Evolutionary conservation across 768 basidiomycete genomes (phyloP), one percentile per base, ranked within the genome.

Genomic region (Mycena belliarum): DNA sequence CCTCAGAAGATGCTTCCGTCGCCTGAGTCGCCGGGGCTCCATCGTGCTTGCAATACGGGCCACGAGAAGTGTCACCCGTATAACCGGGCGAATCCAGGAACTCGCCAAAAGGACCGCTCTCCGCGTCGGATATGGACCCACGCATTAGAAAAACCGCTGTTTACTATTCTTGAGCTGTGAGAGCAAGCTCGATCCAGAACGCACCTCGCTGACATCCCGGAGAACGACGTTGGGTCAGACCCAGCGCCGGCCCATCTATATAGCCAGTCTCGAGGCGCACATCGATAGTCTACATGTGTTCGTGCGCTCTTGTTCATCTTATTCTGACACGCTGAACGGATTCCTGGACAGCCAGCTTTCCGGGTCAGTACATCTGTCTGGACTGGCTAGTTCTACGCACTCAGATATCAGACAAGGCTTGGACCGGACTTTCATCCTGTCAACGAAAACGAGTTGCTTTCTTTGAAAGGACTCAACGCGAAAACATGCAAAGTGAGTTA

Each of bases 121-220:
- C 38, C 26, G 4, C 80, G 88, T 18, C 87, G 84, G 66, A 87
- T 88, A 16, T 91, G 89, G 89, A 87, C 86, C 47, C 89, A 89
- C 60, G 82, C 84, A 1, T 80, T 89, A 55, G 89, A 91, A 70
- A 89, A 89, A 67, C 76, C 77, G 15, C 75, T 91, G 24, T 91
- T 91, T 70, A 78, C 73, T 7, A 79, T 87, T 0, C 80, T 82
- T 46, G 88, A 91, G 69, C 66, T 91, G 86, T 88, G 60, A 48
- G 60, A 48, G 80, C 55, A 49, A 37, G 42, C 21, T 52, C 18
- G 29, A 11, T 24, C 5, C 5, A 25, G 15, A 24, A 12, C 18
- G 43, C 15, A 55, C 37, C 49, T 32, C 25, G 33, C 33, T 65
- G 24, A 56, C 18, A 38, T 41, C n/a, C 28, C 20, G 46, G 6